phyloP scores from a whole-genome alignment of 129 eudicot genomes.

The Rutidosis leptorrhynchoides region DNA sequence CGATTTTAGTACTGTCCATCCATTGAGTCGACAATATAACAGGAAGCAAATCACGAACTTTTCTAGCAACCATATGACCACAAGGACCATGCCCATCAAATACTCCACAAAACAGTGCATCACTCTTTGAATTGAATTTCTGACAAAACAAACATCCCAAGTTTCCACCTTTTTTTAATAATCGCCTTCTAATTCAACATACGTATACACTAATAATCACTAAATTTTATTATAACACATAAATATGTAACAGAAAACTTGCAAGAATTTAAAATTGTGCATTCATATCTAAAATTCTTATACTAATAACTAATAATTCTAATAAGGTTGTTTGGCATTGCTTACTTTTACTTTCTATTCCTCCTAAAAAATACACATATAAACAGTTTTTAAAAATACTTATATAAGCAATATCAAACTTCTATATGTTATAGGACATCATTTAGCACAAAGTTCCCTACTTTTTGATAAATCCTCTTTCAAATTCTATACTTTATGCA shows the following conservation, averaged over 20 bases:
- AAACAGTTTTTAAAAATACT: background rate
- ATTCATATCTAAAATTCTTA: background rate
- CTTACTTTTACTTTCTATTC: background rate
- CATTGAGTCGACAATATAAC: constrained; percentile 53
- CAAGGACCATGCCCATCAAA: constrained; percentile 93
- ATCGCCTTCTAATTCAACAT: background rate
- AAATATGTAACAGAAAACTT: background rate
- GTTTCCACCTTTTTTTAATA: constrained; percentile 23
- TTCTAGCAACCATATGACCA: constrained; percentile 86
- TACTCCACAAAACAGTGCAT: constrained; percentile 78
- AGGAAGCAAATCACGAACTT: constrained; percentile 78
- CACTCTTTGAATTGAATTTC: constrained; percentile 69
- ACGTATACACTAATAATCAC: background rate
- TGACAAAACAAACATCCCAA: constrained; percentile 31
- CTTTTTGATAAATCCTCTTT: background rate
- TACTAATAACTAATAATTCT: background rate
- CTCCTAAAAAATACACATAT: background rate
- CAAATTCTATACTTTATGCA: background rate
- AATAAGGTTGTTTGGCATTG: background rate
- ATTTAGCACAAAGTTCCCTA: background rate
- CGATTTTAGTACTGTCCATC: constrained; percentile 34
- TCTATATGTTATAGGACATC: background rate
- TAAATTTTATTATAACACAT: background rate
- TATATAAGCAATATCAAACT: background rate
- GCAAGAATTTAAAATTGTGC: background rate